These are phyloP conservation scores for Oryza rufipogon DNA, from an alignment of 176 grass and related monocot species.

Conservation along the genomic window DNA sequence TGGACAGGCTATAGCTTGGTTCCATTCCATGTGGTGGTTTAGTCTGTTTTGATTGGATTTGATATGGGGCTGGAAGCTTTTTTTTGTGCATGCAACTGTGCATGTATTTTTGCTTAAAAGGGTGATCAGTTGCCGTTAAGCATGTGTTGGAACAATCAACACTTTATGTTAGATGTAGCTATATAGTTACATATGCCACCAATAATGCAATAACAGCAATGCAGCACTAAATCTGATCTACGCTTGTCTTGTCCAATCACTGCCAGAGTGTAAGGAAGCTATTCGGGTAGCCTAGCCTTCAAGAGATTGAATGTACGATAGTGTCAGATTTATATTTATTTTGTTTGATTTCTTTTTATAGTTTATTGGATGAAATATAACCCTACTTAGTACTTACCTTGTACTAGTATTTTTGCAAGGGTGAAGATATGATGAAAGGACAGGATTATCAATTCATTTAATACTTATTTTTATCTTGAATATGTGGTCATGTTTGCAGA, in stretches of 20 bases:
- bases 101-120: constrained; percentile 12
- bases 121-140: background rate
- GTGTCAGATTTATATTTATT: background rate
- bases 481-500: background rate
- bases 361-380: background rate
- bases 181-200: constrained; percentile 17
- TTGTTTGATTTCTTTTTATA: background rate
- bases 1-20: constrained; percentile 20
- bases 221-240: background rate
- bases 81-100: background rate
- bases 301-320: background rate
- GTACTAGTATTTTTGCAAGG: background rate
- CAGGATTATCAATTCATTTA: background rate
- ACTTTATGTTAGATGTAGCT: constrained; percentile 11
- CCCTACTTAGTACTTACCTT: background rate
- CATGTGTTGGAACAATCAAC: constrained; percentile 16
- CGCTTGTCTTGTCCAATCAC: constrained; percentile 1
- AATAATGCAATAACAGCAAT: background rate
- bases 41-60: constrained; percentile 22
- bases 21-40: constrained; percentile 39
- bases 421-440: background rate
- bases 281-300: background rate
- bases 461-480: background rate
- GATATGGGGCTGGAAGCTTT: background rate
- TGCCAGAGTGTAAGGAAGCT: constrained; percentile 18